phyloP scores from a whole-genome alignment of 441 rosid genomes.

The Adansonia grandidieri region DNA sequence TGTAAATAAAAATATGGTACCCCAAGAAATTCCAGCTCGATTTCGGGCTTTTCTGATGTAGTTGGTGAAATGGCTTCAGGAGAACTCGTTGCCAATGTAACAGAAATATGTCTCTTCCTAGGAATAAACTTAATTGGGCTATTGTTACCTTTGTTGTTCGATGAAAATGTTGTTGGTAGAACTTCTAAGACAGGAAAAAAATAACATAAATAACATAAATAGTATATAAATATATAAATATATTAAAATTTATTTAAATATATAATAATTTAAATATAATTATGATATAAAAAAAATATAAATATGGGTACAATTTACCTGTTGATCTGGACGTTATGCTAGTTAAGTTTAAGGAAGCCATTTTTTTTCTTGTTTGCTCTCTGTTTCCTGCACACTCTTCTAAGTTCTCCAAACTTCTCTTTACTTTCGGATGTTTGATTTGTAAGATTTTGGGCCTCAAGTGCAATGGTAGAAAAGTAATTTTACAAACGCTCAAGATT shows the following conservation, averaged over 20 bases:
- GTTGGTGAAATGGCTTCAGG: constrained; percentile 35
- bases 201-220: too few species aligned
- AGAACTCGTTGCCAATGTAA: constrained; percentile 25
- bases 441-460: neutral
- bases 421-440: neutral
- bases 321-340: neutral
- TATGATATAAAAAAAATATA: too few species aligned
- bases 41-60: constrained; percentile 48
- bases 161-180: neutral
- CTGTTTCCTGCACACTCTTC: neutral
- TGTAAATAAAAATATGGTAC: constrained; percentile 31
- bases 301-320: too few species aligned
- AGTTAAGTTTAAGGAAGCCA: neutral
- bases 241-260: too few species aligned
- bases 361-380: neutral
- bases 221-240: too few species aligned
- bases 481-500: neutral
- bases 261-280: too few species aligned
- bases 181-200: too few species aligned
- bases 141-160: constrained; percentile 14
- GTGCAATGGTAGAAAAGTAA: neutral
- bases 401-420: neutral
- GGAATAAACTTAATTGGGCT: neutral
- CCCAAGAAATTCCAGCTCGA: constrained; percentile 72
- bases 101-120: constrained; percentile 27